Evolutionary conservation across 306 rosid genomes (phyloP).

Genomic region (Bauhinia variegata): DNA sequence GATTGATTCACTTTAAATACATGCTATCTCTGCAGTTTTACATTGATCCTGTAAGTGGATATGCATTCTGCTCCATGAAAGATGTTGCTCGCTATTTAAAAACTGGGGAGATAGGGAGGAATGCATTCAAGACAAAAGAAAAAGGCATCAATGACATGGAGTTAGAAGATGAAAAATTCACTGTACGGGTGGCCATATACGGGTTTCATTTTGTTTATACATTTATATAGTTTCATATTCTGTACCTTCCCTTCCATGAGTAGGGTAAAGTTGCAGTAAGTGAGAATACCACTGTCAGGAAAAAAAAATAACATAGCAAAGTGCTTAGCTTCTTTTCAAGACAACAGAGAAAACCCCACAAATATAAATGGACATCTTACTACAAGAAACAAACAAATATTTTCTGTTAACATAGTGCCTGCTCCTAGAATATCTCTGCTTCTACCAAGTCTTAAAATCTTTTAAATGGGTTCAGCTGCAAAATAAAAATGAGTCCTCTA

Average conservation of each 20-base stretch:
- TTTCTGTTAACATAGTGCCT: background rate
- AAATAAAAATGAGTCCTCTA: too few species aligned
- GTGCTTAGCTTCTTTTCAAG: too few species aligned
- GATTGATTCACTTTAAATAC: slow-evolving; percentile 13
- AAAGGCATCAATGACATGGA: slow-evolving; percentile 21
- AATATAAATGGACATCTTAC: background rate
- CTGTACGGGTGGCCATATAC: slow-evolving; percentile 41
- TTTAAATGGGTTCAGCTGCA: background rate
- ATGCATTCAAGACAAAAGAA: slow-evolving; percentile 36
- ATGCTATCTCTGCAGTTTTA: slow-evolving; percentile 54
- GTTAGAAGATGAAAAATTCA: slow-evolving; percentile 36
- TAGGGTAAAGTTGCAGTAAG: too few species aligned
- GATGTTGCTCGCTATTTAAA: slow-evolving; percentile 56
- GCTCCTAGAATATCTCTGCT: background rate
- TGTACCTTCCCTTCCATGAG: slow-evolving; percentile 6
- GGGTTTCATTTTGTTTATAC: slow-evolving; percentile 20
- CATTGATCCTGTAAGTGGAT: slow-evolving; percentile 68
- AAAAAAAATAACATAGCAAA: background rate
- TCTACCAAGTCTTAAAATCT: background rate
- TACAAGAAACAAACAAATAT: background rate
- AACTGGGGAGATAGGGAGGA: slow-evolving; percentile 55
- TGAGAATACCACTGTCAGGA: background rate
- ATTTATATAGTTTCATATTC: slow-evolving; percentile 11
- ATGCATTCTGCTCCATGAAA: slow-evolving; percentile 56
- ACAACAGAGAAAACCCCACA: background rate